Conservation (phyloP, 2,329 filamentous ascomycete genomes). For the Exophiala spinifera region DNA sequence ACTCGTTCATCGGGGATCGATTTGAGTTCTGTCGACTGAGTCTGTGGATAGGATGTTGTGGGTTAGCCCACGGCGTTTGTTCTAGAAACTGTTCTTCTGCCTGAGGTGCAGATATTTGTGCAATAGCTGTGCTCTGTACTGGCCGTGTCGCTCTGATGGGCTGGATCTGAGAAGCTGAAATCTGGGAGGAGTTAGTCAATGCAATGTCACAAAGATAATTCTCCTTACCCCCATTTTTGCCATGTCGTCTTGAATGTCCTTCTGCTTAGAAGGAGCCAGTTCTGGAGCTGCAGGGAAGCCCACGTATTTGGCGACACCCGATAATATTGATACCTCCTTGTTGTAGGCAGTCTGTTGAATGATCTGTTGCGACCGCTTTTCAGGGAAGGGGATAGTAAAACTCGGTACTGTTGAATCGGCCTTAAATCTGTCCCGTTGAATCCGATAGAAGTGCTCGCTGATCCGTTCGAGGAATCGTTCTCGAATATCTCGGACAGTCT, state of each 20-base stretch:
- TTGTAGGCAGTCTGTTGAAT: slow-evolving; percentile 89
- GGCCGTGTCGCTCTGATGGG: slow-evolving; percentile 25
- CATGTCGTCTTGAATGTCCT: slow-evolving; percentile 81
- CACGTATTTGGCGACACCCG: slow-evolving; percentile 89
- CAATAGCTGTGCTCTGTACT: slow-evolving; percentile 31
- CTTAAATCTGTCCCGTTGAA: slow-evolving; percentile 82
- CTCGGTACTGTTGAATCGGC: slow-evolving; percentile 75
- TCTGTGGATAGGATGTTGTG: slow-evolving; percentile 71
- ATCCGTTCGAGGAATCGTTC: slow-evolving; percentile 76
- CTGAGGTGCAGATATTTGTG: slow-evolving; percentile 34
- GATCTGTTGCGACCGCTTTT: slow-evolving; percentile 72
- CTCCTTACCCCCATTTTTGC: slow-evolving; percentile 79
- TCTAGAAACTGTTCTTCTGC: slow-evolving; percentile 82
- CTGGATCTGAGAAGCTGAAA: slow-evolving; percentile 19
- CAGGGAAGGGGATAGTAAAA: slow-evolving; percentile 77
- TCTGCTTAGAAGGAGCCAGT: slow-evolving; percentile 66
- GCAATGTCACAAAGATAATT: neutral
- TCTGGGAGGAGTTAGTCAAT: slow-evolving; percentile 16
- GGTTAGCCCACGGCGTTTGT: slow-evolving; percentile 89
- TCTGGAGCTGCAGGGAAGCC: slow-evolving; percentile 94
- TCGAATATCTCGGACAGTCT: slow-evolving; percentile 76
- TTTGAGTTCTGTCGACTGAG: slow-evolving; percentile 36
- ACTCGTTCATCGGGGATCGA: slow-evolving; percentile 33
- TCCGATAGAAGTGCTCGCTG: slow-evolving; percentile 86
- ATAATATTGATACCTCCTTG: slow-evolving; percentile 85